Base-by-base conservation (phyloP, 75 land plant species). In the Larix kaempferi region DNA sequence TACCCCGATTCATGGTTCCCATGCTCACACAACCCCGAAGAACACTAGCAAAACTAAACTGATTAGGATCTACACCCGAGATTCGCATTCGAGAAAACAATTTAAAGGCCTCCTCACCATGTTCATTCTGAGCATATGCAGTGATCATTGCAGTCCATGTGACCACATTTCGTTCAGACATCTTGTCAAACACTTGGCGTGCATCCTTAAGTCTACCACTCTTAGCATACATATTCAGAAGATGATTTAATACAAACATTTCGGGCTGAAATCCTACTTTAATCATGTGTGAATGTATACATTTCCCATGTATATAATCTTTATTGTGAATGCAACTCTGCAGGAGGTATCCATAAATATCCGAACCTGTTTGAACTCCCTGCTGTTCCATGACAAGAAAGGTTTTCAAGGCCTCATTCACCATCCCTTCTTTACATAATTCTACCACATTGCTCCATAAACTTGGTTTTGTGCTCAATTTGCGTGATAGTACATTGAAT, bases 11-110 rank as follows among this genome's bases (percentile, higher is more conserved):
- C n/a, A 83, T 59, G 60, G 80, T 79, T 21, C 82, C 78, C 57
- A 90, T 25, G 57, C 85, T 83, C 6, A 90, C 83, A 82, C 90
- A 93, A 11, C 90, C 89, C 60, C 85, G 82, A 61, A 93, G 87
- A 58, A 86, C 80, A 11, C 83, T 84, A 27, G 86, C 82, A 73
- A 87, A 86, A 74, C 81, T 77, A 67, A 82, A 81, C 2, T 56
- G 71, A 65, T 89, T 84, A 17, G 13, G 69, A 21, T 76, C 71
- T 6, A 67, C 12, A 6, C 56, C 80, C 58, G 67, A 33, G 1
- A 76, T 76, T n/a, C 44, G 27, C 95, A 93, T 93, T 17, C 58
- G 63, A 56, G 81, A 59, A 63, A 87, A 91, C 12, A 93, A 21
- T 35, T 80, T 44, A 26, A 91, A 57, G 22, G 84, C 91, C 23